Percentiles rank a stretch among this genome's conserved stretches.
These are phyloP conservation scores for Cryptosporidium felis DNA, from an alignment of 169 alveolate species.

Conservation along the genomic window DNA sequence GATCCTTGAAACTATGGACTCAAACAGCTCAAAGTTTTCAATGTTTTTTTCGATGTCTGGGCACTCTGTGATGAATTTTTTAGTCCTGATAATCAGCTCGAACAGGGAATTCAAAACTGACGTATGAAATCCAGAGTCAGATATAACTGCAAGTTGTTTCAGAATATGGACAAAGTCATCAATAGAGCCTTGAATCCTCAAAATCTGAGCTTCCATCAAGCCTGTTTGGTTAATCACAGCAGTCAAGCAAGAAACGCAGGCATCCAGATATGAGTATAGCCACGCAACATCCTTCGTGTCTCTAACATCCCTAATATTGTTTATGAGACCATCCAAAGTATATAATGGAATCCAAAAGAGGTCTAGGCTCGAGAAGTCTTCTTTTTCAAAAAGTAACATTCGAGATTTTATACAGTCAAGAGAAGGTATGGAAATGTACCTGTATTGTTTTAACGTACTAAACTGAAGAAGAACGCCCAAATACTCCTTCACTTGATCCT, in stretches of 20 bases:
- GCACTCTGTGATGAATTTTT: background rate
- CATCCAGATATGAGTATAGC: background rate
- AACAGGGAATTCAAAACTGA: background rate
- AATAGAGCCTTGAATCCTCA: background rate
- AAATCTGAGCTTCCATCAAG: background rate
- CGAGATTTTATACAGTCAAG: background rate
- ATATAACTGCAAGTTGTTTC: background rate
- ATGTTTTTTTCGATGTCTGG: background rate
- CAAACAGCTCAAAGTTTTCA: background rate
- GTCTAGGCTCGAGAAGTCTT: background rate
- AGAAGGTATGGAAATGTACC: background rate
- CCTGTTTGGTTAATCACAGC: background rate
- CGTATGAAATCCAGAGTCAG: background rate
- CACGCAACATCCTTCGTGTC: background rate
- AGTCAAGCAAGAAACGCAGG: conserved; percentile 15
- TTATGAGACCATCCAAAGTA: background rate
- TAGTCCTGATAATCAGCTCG: background rate
- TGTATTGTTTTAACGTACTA: conserved; percentile 10
- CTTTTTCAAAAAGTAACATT: background rate
- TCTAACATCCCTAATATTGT: background rate
- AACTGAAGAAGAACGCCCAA: background rate
- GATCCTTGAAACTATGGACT: background rate
- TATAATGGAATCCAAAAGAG: conserved; percentile 28
- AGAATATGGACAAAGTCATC: conserved; percentile 10
- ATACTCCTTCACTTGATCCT: conserved; percentile 27